phyloP scores from a whole-genome alignment of 1,139 yeast species.

The Saccharomyces hybrid region DNA sequence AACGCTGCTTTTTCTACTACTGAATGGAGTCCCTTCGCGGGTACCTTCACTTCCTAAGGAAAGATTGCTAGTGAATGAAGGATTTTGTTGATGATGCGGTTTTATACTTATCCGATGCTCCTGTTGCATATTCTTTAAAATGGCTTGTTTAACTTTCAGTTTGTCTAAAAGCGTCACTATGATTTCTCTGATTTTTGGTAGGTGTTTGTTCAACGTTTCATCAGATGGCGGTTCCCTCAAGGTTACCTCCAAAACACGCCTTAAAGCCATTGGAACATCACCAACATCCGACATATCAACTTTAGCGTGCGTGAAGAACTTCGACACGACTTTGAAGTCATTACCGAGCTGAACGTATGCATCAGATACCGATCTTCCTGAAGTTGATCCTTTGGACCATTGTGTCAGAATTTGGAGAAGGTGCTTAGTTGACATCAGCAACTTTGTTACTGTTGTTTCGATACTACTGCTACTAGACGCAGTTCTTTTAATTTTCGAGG shows the following conservation, averaged over 20 bases:
- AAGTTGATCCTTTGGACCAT: constrained; percentile 79
- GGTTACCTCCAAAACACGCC: constrained; percentile 79
- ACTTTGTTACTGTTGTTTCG: constrained; percentile 74
- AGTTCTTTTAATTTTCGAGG: constrained; percentile 6
- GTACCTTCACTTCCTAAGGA: constrained; percentile 2
- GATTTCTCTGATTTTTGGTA: constrained; percentile 81
- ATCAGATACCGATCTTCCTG: constrained; percentile 81
- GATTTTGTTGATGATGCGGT: constrained; percentile 10
- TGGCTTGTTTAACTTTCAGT: constrained; percentile 68
- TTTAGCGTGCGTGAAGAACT: constrained; percentile 62
- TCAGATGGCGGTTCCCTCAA: constrained; percentile 81
- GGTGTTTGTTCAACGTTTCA: constrained; percentile 66
- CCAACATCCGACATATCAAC: constrained; percentile 65
- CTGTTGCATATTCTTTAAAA: constrained; percentile 33
- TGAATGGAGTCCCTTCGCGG: constrained; percentile 1
- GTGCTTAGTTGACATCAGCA: constrained; percentile 83
- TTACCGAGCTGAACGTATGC: constrained; percentile 89
- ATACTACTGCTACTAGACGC: constrained; percentile 42
- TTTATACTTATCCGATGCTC: constrained; percentile 12
- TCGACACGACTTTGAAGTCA: constrained; percentile 80
- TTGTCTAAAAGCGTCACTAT: constrained; percentile 75
- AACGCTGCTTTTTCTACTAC: constrained; percentile 3
- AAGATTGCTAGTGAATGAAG: constrained; percentile 2
- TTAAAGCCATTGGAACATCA: constrained; percentile 64
- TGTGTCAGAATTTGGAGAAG: constrained; percentile 75